Base-by-base conservation (phyloP, 306 rosid genomes). In the Quercus dentata region DNA sequence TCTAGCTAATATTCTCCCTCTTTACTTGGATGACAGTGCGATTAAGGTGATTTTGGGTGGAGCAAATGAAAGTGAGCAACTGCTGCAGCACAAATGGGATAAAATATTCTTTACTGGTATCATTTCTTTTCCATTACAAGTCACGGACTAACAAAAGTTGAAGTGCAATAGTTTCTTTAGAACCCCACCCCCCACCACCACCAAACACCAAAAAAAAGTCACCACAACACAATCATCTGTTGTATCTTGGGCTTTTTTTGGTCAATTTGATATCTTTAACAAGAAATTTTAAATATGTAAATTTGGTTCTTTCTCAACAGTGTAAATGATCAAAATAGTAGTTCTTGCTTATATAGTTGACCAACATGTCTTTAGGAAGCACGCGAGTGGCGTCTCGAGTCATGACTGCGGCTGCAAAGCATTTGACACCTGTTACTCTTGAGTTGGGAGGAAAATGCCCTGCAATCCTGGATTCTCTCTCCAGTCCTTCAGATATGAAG, bases 381-480 rank as follows among this genome's bases (percentile, higher is more conserved):
- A 78, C 92, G 4, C 74, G 69, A 21, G 89, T 93, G 9, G 99
- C 86, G 10, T 83, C 86, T 56, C 55, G 76, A 44, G 88, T 95
- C 65, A 89, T 91, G 98, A 35, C 97, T 56, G 95, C 92, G 18
- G 99, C 99, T 52, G 98, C 99, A 63, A 91, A 83, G 86, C 83
- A 93, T 69, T 86, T 95, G 54, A 95, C 98, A n/a, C 99, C 99
- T 1, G 98, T 95, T 70, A 87, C 91, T 49, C 84, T 92, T 6
- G 99, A 95, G 90, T 92, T 92, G 31, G 99, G 99, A 56, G 98
- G 99, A 81, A 95, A 95, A 87, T 92, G 99, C 82, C 99, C 99
- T 58, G 87, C 90, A 73, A 91, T 95, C 74, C 80, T 95, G 11
- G 99, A 91, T 82, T 86, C 89, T 73, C 82, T 88, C 74, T 76